Evolutionary conservation across 1,284 basidiomycete genomes (phyloP).

Genomic region (Mycena citricolor): DNA sequence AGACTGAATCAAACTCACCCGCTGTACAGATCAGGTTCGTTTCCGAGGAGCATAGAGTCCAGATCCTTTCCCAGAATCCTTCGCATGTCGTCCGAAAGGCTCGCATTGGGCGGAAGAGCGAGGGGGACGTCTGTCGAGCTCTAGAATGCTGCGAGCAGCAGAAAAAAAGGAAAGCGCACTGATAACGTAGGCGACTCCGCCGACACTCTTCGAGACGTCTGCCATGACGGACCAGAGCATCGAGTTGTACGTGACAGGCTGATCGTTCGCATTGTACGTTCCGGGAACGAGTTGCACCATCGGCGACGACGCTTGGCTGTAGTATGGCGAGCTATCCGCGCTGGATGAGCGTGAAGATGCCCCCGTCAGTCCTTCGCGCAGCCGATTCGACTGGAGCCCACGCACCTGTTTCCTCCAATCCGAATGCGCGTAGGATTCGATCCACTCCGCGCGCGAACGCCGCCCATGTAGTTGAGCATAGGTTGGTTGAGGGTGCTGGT

Average conservation of each 20-base stretch:
- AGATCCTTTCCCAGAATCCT: conserved; percentile 34
- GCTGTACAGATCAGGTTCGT: conserved; percentile 56
- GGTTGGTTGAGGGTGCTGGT: conserved; percentile 36
- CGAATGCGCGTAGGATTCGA: conserved; percentile 41
- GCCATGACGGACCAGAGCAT: conserved; percentile 46
- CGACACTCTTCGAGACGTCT: conserved; percentile 37
- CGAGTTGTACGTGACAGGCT: conserved; percentile 46
- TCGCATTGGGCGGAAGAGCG: conserved; percentile 18
- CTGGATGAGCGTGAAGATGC: too few species aligned
- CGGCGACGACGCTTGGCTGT: conserved; percentile 36
- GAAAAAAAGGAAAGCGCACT: conserved; percentile 29
- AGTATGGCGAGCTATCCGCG: conserved; percentile 39
- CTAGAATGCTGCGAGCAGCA: conserved; percentile 26
- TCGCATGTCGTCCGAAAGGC: conserved; percentile 20
- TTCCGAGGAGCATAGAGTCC: conserved; percentile 39
- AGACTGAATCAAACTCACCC: conserved; percentile 30
- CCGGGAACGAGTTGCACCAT: conserved; percentile 39
- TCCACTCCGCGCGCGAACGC: conserved; percentile 36
- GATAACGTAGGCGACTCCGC: conserved; percentile 42
- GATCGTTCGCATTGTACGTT: conserved; percentile 41
- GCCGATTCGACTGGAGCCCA: too few species aligned
- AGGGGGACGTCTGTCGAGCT: conserved; percentile 29
- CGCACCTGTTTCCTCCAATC: conserved; percentile 51
- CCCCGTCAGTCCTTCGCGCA: too few species aligned
- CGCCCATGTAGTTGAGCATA: conserved; percentile 37